Evolutionary conservation across 1,139 yeast genomes (phyloP).

Genomic region (Kodamaea arcana): DNA sequence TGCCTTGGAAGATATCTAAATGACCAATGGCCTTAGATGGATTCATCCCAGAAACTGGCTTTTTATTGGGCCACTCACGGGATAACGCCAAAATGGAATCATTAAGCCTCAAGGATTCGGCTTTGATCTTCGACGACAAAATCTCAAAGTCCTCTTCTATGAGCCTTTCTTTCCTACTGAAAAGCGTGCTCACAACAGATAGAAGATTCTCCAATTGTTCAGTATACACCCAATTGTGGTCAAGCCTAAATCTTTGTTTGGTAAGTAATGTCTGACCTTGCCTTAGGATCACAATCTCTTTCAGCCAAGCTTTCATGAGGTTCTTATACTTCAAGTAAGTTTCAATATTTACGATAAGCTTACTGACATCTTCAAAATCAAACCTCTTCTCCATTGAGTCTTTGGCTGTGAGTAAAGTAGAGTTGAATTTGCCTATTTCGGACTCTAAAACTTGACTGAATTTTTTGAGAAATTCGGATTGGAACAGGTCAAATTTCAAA

Average conservation of each 20-base stretch:
- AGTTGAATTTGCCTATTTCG: constrained; percentile 12
- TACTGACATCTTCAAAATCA: constrained; percentile 14
- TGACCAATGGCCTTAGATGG: constrained; percentile 51
- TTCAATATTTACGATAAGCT: constrained; percentile 17
- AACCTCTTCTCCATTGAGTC: constrained; percentile 17
- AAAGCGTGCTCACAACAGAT: constrained; percentile 40
- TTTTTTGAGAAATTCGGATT: constrained; percentile 38
- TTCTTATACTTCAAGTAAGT: constrained; percentile 12
- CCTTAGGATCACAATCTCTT: constrained; percentile 19
- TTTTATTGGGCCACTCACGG: constrained; percentile 46
- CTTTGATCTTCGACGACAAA: constrained; percentile 38
- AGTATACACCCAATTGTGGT: constrained; percentile 53
- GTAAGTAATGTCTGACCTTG: constrained; percentile 45
- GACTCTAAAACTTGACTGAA: constrained; percentile 38
- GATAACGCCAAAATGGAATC: constrained; percentile 23
- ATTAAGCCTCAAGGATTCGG: constrained; percentile 38
- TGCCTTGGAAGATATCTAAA: constrained; percentile 40
- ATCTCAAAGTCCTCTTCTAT: constrained; percentile 44
- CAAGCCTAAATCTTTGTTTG: constrained; percentile 45
- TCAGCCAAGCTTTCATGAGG: constrained; percentile 26
- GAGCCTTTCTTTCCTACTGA: constrained; percentile 31
- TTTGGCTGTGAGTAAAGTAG: constrained; percentile 14
- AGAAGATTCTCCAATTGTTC: constrained; percentile 62
- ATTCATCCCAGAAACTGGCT: constrained; percentile 44
- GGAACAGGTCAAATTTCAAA: constrained; percentile 58